phyloP scores from a whole-genome alignment of 2,329 filamentous ascomycete genomes.

The Tolypocladium tundrense region DNA sequence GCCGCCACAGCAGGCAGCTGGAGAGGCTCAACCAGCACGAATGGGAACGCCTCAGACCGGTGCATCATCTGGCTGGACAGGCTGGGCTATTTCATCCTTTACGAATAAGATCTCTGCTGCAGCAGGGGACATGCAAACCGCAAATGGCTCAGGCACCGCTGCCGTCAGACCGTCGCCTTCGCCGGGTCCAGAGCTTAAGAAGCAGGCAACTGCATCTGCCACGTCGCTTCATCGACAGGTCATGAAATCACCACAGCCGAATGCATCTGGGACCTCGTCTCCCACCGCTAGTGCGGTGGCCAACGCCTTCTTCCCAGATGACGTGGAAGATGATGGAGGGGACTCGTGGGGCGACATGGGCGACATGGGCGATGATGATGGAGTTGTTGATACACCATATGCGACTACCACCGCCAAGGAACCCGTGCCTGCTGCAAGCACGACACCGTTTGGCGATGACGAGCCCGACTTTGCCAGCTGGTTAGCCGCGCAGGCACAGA shows the following conservation, averaged over 20 bases:
- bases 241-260: constrained; percentile 38
- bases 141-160: constrained; percentile 31
- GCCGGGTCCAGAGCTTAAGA: constrained; percentile 27
- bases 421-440: constrained; percentile 17
- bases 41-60: constrained; percentile 71
- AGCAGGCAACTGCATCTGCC: constrained; percentile 37
- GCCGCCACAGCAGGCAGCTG: constrained; percentile 47
- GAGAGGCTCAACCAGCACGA: constrained; percentile 48
- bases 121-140: constrained; percentile 71
- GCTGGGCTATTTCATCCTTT: constrained; percentile 97
- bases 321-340: constrained; percentile 50
- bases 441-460: constrained; percentile 63
- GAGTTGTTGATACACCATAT: constrained; percentile 22
- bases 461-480: constrained; percentile 96
- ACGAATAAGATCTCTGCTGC: constrained; percentile 85
- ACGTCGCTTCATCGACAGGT: constrained; percentile 52
- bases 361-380: constrained; percentile 47
- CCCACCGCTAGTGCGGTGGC: constrained; percentile 31
- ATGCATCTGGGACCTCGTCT: constrained; percentile 37
- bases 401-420: constrained; percentile 15
- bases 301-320: constrained; percentile 43
- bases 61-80: constrained; percentile 57
- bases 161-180: constrained; percentile 30
- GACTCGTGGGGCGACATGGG: constrained; percentile 70
- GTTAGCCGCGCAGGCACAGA: constrained; percentile 74